phyloP scores from a whole-genome alignment of 805 yeast species.

The Metschnikowia similis region DNA sequence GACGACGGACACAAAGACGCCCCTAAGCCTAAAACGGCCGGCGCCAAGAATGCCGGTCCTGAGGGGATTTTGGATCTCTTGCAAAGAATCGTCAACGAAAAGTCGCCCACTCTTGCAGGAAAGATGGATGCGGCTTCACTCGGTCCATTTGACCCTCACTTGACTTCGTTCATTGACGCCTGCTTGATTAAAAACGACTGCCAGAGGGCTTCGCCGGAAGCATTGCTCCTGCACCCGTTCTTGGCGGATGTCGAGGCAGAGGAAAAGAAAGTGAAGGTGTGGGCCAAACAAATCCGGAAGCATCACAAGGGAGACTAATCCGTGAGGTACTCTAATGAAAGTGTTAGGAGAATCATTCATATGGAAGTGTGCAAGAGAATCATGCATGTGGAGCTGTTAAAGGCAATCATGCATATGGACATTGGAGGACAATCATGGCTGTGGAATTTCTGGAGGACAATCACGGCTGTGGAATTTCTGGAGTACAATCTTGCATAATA shows the following conservation, averaged over 20 bases:
- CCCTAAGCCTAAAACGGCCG: conserved; percentile 4
- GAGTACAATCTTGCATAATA: too few species aligned
- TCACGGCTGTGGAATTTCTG: too few species aligned
- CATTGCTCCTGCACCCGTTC: conserved; percentile 46
- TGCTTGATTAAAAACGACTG: conserved; percentile 70
- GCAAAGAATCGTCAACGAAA: conserved; percentile 91
- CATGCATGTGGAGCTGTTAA: too few species aligned
- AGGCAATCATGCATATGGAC: too few species aligned
- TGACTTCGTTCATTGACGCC: conserved; percentile 66
- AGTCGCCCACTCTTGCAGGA: conserved; percentile 63
- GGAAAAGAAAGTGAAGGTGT: conserved; percentile 35
- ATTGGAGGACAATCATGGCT: too few species aligned
- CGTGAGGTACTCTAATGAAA: too few species aligned
- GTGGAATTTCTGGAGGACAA: too few species aligned
- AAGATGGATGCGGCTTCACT: conserved; percentile 28
- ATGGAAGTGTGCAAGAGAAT: too few species aligned
- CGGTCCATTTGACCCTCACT: conserved; percentile 36
- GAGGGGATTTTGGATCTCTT: conserved; percentile 86
- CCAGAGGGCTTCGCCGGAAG: conserved; percentile 69
- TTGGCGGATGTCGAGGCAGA: conserved; percentile 26
- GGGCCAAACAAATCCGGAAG: conserved; percentile 41
- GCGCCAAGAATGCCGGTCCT: conserved; percentile 43
- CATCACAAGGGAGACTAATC: conserved; percentile 23
- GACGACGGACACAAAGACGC: conserved; percentile 10
- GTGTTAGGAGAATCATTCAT: too few species aligned